Evolutionary conservation across 345 rosid species (phyloP).

Genomic region (Stellera chamaejasme): DNA sequence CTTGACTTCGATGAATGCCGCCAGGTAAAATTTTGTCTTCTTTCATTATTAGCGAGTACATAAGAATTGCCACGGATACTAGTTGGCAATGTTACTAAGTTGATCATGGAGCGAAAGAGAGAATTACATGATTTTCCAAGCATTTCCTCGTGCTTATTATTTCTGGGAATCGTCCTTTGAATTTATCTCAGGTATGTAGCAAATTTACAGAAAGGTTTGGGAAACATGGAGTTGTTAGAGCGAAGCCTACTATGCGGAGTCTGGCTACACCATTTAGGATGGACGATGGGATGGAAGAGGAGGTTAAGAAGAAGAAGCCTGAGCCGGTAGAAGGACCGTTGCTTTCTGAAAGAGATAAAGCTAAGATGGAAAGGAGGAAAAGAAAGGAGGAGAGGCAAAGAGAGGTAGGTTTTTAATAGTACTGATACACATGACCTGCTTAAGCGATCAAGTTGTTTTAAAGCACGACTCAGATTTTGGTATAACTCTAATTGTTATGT

Average conservation of each 20-base stretch:
- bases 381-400: constrained; percentile 97
- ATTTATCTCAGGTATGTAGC: constrained; percentile 55
- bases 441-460: background rate
- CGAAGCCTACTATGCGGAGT: constrained; percentile 72
- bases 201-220: constrained; percentile 80
- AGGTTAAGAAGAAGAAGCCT: constrained; percentile 79
- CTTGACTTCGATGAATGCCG: constrained; percentile 75
- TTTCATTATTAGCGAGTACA: background rate
- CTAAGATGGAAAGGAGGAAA: constrained; percentile 80
- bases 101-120: no score
- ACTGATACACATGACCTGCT: background rate
- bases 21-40: constrained; percentile 26
- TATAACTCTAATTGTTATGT: background rate
- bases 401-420: constrained; percentile 37
- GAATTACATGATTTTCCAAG: background rate
- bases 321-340: constrained; percentile 81
- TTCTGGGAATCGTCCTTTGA: constrained; percentile 5
- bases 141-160: background rate
- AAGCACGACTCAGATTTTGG: background rate
- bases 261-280: constrained; percentile 81
- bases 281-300: constrained; percentile 99
- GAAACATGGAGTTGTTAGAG: constrained; percentile 81
- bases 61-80: background rate
- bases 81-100: no score
- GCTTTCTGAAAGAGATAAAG: constrained; percentile 71